A percentile compares a stretch with the other conserved stretches of the same genome.
Conservation (phyloP, 208 protist species). For the Leishmania mexicana region DNA sequence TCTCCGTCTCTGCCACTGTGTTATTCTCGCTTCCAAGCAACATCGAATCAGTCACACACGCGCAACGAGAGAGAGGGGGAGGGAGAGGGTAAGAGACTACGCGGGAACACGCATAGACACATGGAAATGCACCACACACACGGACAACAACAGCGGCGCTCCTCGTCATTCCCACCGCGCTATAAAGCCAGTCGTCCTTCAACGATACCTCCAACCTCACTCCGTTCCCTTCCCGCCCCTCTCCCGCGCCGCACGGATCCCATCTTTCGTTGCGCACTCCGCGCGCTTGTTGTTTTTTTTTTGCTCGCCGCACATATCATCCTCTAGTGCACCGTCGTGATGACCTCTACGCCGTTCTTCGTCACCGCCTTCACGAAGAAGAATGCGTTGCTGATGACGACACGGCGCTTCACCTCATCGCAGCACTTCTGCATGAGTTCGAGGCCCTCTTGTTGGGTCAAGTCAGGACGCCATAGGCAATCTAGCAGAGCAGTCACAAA, state of each 20-base stretch:
- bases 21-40: not conserved
- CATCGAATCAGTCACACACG: not conserved
- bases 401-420: constrained; percentile 88
- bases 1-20: not conserved
- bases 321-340: constrained; percentile 61
- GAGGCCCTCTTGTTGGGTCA: constrained; percentile 90
- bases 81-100: not conserved
- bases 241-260: not conserved
- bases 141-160: not conserved
- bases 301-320: not conserved
- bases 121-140: not conserved
- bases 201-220: not conserved
- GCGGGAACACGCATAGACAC: not conserved
- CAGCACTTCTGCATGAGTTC: constrained; percentile 95
- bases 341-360: constrained; percentile 79
- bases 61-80: not conserved
- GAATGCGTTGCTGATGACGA: constrained; percentile 85
- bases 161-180: not conserved
- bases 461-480: constrained; percentile 87
- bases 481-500: constrained; percentile 94
- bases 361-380: constrained; percentile 95
- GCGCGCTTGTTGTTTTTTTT: not conserved
- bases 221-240: not conserved
- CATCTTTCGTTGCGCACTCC: not conserved
- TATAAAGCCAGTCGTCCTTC: not conserved